Evolutionary conservation across 108 stramenopile genomes (phyloP).

Genomic region (Nitzschia sp.): DNA sequence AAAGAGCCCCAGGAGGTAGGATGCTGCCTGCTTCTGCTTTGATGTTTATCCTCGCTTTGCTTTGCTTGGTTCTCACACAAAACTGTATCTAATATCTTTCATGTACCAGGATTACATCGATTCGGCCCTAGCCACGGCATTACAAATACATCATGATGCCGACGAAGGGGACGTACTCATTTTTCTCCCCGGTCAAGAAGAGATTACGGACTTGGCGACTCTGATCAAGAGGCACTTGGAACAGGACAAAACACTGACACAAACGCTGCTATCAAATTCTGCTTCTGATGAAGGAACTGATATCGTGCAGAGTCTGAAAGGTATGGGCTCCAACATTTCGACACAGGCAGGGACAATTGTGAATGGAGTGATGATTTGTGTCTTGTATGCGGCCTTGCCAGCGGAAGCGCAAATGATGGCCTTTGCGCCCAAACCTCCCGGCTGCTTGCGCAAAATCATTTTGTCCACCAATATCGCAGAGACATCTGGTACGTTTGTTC

Average conservation of each 20-base stretch:
- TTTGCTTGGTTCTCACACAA: no score
- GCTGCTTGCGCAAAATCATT: slow-evolving; percentile 84
- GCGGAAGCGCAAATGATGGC: slow-evolving; percentile 74
- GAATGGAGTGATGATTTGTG: slow-evolving; percentile 78
- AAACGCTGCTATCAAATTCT: background rate
- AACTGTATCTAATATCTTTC: no score
- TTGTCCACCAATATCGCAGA: slow-evolving; percentile 98
- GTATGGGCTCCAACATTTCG: slow-evolving; percentile 64
- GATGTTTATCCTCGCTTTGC: no score
- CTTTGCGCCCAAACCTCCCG: slow-evolving; percentile 72
- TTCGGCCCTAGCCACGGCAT: slow-evolving; percentile 71
- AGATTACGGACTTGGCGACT: slow-evolving; percentile 80
- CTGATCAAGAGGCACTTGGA: slow-evolving; percentile 74
- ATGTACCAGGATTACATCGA: slow-evolving; percentile 72
- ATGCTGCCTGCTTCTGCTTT: no score
- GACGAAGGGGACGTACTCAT: slow-evolving; percentile 85
- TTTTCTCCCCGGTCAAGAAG: slow-evolving; percentile 98
- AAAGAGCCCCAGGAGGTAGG: slow-evolving; percentile 59
- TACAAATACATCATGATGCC: slow-evolving; percentile 86
- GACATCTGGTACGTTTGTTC: slow-evolving; percentile 60
- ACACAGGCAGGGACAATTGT: slow-evolving; percentile 49
- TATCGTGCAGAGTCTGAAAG: slow-evolving; percentile 56
- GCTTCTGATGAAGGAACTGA: slow-evolving; percentile 21
- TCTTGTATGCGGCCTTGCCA: slow-evolving; percentile 77
- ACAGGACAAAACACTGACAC: slow-evolving; percentile 33